These are phyloP conservation scores for Fusarium anguioides DNA, from an alignment of 2,329 filamentous ascomycete species.

Conservation along the genomic window DNA sequence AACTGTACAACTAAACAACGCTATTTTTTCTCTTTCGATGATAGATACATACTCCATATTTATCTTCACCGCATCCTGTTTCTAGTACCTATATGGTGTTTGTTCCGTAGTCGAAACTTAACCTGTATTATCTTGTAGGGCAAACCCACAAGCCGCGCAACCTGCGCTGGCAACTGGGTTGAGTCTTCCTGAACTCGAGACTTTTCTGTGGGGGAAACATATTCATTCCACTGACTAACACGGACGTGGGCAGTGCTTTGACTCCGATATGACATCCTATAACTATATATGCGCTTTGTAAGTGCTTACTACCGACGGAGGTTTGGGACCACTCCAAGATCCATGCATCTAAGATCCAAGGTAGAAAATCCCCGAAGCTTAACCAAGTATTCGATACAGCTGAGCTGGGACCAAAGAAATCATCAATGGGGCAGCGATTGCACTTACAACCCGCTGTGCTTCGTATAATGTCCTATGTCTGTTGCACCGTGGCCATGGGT, in stretches of 20 bases:
- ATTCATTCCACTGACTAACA: slow-evolving; percentile 1
- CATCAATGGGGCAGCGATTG: neutral
- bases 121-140: slow-evolving; percentile 1
- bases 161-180: neutral
- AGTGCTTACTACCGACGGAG: neutral
- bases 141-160: neutral
- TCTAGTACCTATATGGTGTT: slow-evolving; percentile 9
- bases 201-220: neutral
- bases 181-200: neutral
- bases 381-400: neutral
- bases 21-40: slow-evolving; percentile 8
- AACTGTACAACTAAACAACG: slow-evolving; percentile 18
- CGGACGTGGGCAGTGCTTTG: neutral
- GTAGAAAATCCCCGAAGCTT: neutral
- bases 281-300: neutral
- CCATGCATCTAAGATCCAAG: neutral
- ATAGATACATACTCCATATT: slow-evolving; percentile 27
- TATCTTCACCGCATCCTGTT: slow-evolving; percentile 14
- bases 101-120: slow-evolving; percentile 6
- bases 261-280: neutral
- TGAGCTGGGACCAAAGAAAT: neutral
- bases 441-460: slow-evolving; percentile 9
- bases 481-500: slow-evolving; percentile 16
- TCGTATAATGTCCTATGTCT: slow-evolving; percentile 12
- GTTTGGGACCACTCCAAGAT: neutral